Percentiles rank a stretch among this genome's conserved stretches.
Evolutionary conservation across 495 filamentous ascomycete genomes (phyloP).

Genomic region (Aeminium ludgeri): DNA sequence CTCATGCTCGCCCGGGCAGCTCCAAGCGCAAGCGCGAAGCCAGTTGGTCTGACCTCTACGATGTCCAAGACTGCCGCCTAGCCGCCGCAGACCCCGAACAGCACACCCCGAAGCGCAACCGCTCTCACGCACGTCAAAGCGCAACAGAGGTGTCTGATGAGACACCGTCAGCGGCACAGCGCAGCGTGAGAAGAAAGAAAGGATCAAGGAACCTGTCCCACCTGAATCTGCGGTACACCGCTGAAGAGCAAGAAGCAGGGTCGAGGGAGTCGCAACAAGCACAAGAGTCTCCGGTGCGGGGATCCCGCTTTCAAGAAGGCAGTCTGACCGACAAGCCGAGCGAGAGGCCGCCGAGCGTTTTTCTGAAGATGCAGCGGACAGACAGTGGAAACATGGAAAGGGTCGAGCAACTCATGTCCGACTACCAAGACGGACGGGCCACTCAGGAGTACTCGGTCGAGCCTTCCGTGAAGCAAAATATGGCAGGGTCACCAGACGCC

Average conservation of each 20-base stretch:
- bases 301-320: constrained; percentile 18
- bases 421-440: constrained; percentile 8
- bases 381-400: constrained; percentile 12
- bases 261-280: background rate
- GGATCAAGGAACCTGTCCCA: constrained; percentile 12
- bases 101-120: constrained; percentile 12
- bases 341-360: constrained; percentile 18
- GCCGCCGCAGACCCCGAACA: background rate
- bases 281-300: background rate
- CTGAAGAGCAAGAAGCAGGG: background rate
- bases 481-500: background rate
- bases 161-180: background rate
- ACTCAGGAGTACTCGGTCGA: background rate
- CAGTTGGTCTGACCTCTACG: background rate
- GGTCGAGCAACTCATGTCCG: constrained; percentile 20
- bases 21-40: constrained; percentile 12
- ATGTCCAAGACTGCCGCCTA: background rate
- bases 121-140: constrained; percentile 1
- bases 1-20: constrained; percentile 5
- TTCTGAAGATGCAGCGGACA: constrained; percentile 11
- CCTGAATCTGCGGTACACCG: constrained; percentile 13
- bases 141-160: constrained; percentile 8
- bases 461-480: background rate
- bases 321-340: constrained; percentile 21
- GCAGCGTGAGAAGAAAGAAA: constrained; percentile 12